phyloP scores from a whole-genome alignment of 2,329 filamentous ascomycete genomes.

The Colletotrichum sublineola region DNA sequence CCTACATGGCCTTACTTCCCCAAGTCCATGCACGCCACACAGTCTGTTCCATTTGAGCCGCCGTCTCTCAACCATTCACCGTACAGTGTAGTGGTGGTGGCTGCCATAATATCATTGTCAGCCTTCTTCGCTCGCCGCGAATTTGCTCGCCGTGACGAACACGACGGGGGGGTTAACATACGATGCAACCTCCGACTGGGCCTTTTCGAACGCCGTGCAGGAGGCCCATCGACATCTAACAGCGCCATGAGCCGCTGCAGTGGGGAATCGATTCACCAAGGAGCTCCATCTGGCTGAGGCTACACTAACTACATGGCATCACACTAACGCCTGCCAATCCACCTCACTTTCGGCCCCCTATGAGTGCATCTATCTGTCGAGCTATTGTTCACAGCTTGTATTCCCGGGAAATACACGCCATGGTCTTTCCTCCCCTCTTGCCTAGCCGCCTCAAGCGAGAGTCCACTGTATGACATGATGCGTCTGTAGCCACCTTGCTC shows the following conservation, averaged over 20 bases:
- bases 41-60: conserved; percentile 4
- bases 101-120: not conserved
- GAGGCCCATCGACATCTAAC: conserved; percentile 29
- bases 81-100: not conserved
- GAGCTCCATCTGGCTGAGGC: not conserved
- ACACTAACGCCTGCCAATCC: conserved; percentile 10
- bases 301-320: not conserved
- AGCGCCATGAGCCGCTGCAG: conserved; percentile 27
- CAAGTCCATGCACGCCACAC: conserved; percentile 36
- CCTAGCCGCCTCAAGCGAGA: not conserved
- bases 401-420: conserved; percentile 25
- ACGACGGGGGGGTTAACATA: conserved; percentile 13
- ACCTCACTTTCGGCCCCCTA: conserved; percentile 5
- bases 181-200: conserved; percentile 19
- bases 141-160: conserved; percentile 19
- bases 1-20: conserved; percentile 27
- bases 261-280: conserved; percentile 34
- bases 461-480: conserved; percentile 14
- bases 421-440: not conserved
- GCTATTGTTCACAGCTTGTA: conserved; percentile 38
- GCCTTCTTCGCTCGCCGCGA: conserved; percentile 12
- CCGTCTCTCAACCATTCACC: conserved; percentile 12
- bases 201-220: conserved; percentile 28
- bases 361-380: conserved; percentile 30
- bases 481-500: not conserved